phyloP scores from a whole-genome alignment of 1,284 basidiomycete species.

The Wolfiporia cocos region DNA sequence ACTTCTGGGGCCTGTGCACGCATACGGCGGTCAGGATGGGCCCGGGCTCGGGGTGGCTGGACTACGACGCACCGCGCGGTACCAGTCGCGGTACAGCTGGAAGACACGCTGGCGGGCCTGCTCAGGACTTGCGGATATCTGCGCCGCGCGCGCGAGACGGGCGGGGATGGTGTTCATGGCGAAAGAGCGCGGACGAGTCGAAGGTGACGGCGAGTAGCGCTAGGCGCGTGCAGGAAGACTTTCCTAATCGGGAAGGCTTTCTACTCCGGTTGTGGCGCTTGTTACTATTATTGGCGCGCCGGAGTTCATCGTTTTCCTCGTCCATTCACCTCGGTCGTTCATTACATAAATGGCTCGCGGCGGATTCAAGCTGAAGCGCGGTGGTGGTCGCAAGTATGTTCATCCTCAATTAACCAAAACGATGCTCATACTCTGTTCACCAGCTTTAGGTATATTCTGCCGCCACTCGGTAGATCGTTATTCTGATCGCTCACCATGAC shows the following conservation, averaged over 20 bases:
- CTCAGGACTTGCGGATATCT: slow-evolving; percentile 50
- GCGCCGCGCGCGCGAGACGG: slow-evolving; percentile 73
- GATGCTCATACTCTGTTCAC: background rate
- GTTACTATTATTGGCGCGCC: background rate
- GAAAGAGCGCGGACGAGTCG: slow-evolving; percentile 3
- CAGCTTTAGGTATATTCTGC: slow-evolving; percentile 24
- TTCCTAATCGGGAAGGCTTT: no score
- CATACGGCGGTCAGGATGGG: background rate
- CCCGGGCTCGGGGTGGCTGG: slow-evolving; percentile 5
- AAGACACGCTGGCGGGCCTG: slow-evolving; percentile 72
- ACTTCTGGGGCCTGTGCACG: slow-evolving; percentile 81
- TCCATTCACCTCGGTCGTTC: slow-evolving; percentile 1
- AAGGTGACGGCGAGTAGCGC: slow-evolving; percentile 1
- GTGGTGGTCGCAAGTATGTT: slow-evolving; percentile 61
- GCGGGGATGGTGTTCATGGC: slow-evolving; percentile 83
- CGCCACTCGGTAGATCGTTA: background rate
- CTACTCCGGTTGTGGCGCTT: slow-evolving; percentile 10
- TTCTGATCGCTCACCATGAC: slow-evolving; percentile 3
- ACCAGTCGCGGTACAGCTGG: slow-evolving; percentile 89
- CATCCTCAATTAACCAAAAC: background rate
- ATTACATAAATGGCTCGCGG: slow-evolving; percentile 27
- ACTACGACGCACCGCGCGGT: slow-evolving; percentile 65
- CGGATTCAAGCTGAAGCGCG: slow-evolving; percentile 83
- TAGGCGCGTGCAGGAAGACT: slow-evolving; percentile 2
- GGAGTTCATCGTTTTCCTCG: background rate